Evolutionary conservation across 371 early-diverging fungal species (phyloP).

Genomic region (Circinella minor): DNA sequence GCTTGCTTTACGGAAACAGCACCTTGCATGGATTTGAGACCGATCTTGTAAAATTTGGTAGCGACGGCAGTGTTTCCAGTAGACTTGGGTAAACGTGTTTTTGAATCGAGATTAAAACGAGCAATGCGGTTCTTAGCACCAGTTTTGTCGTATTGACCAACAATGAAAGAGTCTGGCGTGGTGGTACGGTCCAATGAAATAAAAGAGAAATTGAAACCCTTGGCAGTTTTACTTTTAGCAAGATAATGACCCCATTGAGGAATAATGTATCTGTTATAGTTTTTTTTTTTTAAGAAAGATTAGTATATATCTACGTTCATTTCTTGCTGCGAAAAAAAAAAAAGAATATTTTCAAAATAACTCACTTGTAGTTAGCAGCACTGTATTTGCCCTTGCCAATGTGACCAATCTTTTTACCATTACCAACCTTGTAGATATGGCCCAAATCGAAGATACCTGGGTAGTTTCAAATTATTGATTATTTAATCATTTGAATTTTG

Average conservation of each 20-base stretch:
- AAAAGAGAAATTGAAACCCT: constrained; percentile 12
- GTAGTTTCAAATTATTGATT: too few species aligned
- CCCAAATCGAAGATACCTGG: constrained; percentile 12
- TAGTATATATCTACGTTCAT: too few species aligned
- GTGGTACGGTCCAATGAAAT: constrained; percentile 13
- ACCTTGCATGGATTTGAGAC: constrained; percentile 61
- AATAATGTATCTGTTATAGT: constrained; percentile 4
- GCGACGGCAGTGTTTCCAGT: constrained; percentile 68
- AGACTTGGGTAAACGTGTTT: constrained; percentile 4
- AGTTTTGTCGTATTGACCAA: constrained; percentile 13
- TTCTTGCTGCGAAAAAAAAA: too few species aligned
- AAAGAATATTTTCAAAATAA: too few species aligned
- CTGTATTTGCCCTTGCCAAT: constrained; percentile 13
- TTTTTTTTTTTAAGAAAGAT: neutral
- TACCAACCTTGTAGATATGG: constrained; percentile 13
- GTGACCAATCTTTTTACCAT: constrained; percentile 14
- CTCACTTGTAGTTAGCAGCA: constrained; percentile 12
- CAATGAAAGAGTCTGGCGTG: constrained; percentile 10
- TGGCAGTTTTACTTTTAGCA: constrained; percentile 5
- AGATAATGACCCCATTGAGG: constrained; percentile 12
- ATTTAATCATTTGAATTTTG: too few species aligned
- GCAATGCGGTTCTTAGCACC: constrained; percentile 13
- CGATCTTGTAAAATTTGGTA: constrained; percentile 89
- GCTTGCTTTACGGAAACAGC: constrained; percentile 86
- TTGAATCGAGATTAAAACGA: constrained; percentile 12